Evolutionary conservation across 495 filamentous ascomycete species (phyloP).

Genomic region (Aspergillus heteromorphus): DNA sequence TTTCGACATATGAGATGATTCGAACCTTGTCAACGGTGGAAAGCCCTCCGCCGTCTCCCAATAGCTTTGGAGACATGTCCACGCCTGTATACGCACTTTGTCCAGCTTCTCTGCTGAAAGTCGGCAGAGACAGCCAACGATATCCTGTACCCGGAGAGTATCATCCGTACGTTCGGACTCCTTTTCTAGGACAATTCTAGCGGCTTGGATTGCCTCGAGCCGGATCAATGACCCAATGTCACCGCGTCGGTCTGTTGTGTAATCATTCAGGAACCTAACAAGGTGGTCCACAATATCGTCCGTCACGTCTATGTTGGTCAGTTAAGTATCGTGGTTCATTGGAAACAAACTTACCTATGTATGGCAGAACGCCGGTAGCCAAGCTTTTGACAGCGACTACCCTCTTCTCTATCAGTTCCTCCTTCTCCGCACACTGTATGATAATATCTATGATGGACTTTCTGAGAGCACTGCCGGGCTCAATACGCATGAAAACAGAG

Average conservation of each 20-base stretch:
- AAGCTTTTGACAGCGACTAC: constrained; percentile 58
- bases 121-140: constrained; percentile 51
- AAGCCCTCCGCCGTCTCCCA: constrained; percentile 33
- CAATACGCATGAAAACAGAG: constrained; percentile 32
- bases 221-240: constrained; percentile 84
- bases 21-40: constrained; percentile 32
- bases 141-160: constrained; percentile 19
- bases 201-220: constrained; percentile 66
- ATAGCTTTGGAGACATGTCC: constrained; percentile 37
- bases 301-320: constrained; percentile 22
- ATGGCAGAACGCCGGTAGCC: constrained; percentile 40
- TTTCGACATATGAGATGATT: not conserved
- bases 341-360: constrained; percentile 28
- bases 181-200: constrained; percentile 30
- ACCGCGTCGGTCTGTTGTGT: constrained; percentile 78
- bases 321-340: not conserved
- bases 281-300: constrained; percentile 26
- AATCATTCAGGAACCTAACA: constrained; percentile 67
- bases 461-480: constrained; percentile 15
- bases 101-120: constrained; percentile 85
- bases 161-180: constrained; percentile 5
- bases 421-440: constrained; percentile 32
- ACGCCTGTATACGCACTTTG: constrained; percentile 69
- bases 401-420: constrained; percentile 52
- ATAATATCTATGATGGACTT: constrained; percentile 28